These are phyloP conservation scores for Penicillium sp. DNA, from an alignment of 2,329 filamentous ascomycete genomes.

Conservation along the genomic window DNA sequence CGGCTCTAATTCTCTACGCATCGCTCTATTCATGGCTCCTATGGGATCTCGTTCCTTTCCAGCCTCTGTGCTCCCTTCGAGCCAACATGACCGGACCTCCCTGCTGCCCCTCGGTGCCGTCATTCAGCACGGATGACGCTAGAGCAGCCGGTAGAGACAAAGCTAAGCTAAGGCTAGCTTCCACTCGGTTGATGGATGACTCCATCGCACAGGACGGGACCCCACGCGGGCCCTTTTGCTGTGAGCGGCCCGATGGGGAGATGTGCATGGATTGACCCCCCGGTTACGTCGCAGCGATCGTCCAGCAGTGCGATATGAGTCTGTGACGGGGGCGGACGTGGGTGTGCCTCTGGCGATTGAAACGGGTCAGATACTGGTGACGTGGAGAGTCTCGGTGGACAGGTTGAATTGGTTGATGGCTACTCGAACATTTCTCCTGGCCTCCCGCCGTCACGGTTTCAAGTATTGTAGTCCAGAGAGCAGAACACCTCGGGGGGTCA, in stretches of 20 bases:
- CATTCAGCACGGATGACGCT: slow-evolving; percentile 10
- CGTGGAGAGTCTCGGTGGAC: too few relatives aligned
- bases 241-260: slow-evolving; percentile 18
- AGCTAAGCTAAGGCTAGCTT: not conserved
- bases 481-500: too few relatives aligned
- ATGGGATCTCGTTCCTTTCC: too few relatives aligned
- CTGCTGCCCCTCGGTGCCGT: slow-evolving; percentile 8
- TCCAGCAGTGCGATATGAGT: not conserved
- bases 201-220: slow-evolving; percentile 10
- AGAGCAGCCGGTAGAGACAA: not conserved
- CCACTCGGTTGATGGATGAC: slow-evolving; percentile 9
- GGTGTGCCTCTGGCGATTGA: not conserved
- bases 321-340: not conserved
- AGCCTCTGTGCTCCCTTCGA: too few relatives aligned
- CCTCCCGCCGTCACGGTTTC: too few relatives aligned
- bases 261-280: slow-evolving; percentile 15
- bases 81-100: too few relatives aligned
- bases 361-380: too few relatives aligned
- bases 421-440: too few relatives aligned
- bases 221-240: slow-evolving; percentile 14
- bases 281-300: slow-evolving; percentile 15
- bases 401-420: too few relatives aligned
- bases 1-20: slow-evolving; percentile 8
- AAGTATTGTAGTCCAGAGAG: too few relatives aligned
- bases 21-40: too few relatives aligned